A percentile compares a stretch with the other conserved stretches of the same genome.
These are phyloP conservation scores for Colletotrichum spaethianum DNA, from an alignment of 2,329 filamentous ascomycete genomes.

Conservation along the genomic window DNA sequence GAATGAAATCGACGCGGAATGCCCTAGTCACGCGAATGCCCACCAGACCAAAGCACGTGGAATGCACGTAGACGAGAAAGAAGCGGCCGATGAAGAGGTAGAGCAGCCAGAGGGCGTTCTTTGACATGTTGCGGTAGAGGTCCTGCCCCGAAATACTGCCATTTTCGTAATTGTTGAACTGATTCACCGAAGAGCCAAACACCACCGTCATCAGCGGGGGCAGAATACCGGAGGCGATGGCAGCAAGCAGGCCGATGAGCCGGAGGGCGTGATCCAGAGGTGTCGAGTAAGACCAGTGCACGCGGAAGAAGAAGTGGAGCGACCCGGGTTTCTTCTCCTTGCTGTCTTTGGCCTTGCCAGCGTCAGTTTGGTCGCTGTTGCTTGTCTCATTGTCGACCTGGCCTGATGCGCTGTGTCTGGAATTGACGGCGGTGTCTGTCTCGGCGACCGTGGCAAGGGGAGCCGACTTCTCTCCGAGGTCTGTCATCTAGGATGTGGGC, in stretches of 20 bases:
- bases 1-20: slow-evolving; percentile 1
- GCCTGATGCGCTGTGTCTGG: neutral
- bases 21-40: neutral
- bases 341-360: neutral
- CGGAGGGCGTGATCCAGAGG: neutral
- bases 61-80: neutral
- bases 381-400: neutral
- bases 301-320: slow-evolving; percentile 3
- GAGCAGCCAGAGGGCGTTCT: neutral
- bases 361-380: neutral
- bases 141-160: neutral
- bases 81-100: neutral
- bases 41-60: neutral
- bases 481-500: neutral
- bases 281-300: neutral
- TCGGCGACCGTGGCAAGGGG: neutral
- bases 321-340: neutral
- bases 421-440: slow-evolving; percentile 2
- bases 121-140: neutral
- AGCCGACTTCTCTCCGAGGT: neutral
- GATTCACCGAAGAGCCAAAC: slow-evolving; percentile 2
- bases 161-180: neutral
- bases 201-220: slow-evolving; percentile 5
- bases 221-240: neutral
- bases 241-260: neutral